Evolutionary conservation across 495 filamentous ascomycete species (phyloP).

Genomic region (Aspergillus nidulans): DNA sequence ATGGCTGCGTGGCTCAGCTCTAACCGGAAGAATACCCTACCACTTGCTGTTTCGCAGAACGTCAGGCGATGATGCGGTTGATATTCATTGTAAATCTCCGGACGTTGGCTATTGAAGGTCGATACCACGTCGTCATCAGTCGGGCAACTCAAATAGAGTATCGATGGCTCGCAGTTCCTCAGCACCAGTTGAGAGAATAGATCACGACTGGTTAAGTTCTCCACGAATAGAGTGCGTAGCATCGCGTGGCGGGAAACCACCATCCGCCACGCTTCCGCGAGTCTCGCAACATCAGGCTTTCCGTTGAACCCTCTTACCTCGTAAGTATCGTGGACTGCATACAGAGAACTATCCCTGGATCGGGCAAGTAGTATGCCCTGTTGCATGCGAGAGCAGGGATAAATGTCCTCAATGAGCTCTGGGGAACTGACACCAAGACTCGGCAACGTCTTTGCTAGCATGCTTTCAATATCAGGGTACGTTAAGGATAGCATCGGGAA

Average conservation of each 20-base stretch:
- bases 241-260: conserved; percentile 48
- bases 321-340: conserved; percentile 58
- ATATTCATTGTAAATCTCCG: conserved; percentile 32
- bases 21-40: conserved; percentile 45
- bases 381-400: conserved; percentile 65
- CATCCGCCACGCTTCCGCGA: conserved; percentile 45
- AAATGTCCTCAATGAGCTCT: conserved; percentile 54
- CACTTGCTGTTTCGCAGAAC: conserved; percentile 37
- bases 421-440: conserved; percentile 42
- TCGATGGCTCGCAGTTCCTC: conserved; percentile 30
- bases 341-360: conserved; percentile 51
- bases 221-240: conserved; percentile 49
- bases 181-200: conserved; percentile 50
- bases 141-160: conserved; percentile 32
- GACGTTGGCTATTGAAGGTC: conserved; percentile 29
- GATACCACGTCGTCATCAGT: conserved; percentile 28
- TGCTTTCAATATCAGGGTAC: conserved; percentile 50
- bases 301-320: conserved; percentile 41
- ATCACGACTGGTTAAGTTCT: conserved; percentile 40
- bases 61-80: conserved; percentile 45
- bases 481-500: conserved; percentile 60
- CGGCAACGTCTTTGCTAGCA: conserved; percentile 42
- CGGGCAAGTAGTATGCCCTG: conserved; percentile 62
- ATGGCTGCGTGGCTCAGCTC: conserved; percentile 55
- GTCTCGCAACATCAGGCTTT: conserved; percentile 29